These are phyloP conservation scores for Apiospora pterosperma DNA, from an alignment of 2,329 filamentous ascomycete species.

Conservation along the genomic window DNA sequence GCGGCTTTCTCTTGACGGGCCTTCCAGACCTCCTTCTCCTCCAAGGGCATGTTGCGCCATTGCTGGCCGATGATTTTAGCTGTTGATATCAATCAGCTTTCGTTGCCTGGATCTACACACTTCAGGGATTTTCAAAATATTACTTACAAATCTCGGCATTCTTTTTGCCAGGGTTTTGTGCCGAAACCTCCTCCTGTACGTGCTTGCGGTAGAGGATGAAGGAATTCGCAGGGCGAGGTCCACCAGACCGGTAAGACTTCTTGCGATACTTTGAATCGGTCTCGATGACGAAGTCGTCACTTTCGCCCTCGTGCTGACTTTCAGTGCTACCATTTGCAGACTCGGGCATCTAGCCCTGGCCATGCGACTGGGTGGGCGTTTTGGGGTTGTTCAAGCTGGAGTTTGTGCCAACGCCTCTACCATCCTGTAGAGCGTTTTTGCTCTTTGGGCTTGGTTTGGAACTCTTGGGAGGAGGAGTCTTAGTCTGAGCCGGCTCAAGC, in stretches of 20 bases:
- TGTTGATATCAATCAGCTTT: not conserved
- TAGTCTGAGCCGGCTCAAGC: not conserved
- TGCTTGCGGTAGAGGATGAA: slow-evolving; percentile 3
- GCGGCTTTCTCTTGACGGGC: slow-evolving; percentile 6
- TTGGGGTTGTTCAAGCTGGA: too few species aligned
- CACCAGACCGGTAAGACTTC: not conserved
- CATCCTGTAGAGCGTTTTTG: too few species aligned
- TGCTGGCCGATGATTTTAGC: not conserved
- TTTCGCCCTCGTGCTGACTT: not conserved
- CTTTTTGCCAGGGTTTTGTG: not conserved
- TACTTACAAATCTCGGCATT: not conserved
- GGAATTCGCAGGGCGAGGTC: not conserved
- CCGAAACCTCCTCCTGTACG: not conserved
- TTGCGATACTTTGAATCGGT: not conserved
- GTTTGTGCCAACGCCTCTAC: too few species aligned
- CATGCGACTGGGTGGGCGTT: not conserved
- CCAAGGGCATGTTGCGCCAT: not conserved
- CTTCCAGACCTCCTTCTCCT: slow-evolving; percentile 15
- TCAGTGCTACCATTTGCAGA: not conserved
- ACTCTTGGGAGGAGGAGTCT: not conserved
- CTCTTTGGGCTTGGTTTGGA: too few species aligned
- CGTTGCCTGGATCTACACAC: not conserved
- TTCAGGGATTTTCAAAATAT: not conserved
- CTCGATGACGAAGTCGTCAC: not conserved
- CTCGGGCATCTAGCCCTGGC: not conserved